Conservation (phyloP, 2,329 filamentous ascomycete species). For the Lecanosticta acicola region DNA sequence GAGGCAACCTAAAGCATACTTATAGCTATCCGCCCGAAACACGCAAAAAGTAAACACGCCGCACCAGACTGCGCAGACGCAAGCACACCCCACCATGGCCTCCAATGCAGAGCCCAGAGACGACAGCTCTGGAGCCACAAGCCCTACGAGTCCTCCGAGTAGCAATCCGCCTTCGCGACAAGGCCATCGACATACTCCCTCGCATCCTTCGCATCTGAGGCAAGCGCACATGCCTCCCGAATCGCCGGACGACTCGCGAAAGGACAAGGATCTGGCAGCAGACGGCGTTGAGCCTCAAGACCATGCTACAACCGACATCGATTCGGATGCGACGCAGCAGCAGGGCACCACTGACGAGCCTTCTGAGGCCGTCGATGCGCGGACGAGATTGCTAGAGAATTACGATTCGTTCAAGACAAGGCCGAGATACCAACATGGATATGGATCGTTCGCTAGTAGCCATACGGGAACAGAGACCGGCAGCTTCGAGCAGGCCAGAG, state of each 20-base stretch:
- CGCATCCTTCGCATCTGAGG: constrained; percentile 33
- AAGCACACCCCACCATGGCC: neutral
- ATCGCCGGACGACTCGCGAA: constrained; percentile 38
- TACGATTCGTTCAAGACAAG: constrained; percentile 24
- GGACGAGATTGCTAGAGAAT: constrained; percentile 33
- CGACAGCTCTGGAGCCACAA: constrained; percentile 4
- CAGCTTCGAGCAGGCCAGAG: constrained; percentile 29
- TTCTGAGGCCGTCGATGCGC: constrained; percentile 32
- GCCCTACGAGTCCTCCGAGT: constrained; percentile 11
- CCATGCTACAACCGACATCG: constrained; percentile 29
- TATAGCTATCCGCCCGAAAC: neutral
- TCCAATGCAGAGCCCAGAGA: neutral
- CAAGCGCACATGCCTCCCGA: constrained; percentile 40
- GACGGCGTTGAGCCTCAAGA: constrained; percentile 34
- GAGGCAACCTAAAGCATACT: too few species aligned
- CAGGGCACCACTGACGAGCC: constrained; percentile 22
- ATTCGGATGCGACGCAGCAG: constrained; percentile 7
- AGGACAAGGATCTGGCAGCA: constrained; percentile 17
- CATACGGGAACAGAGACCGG: constrained; percentile 13
- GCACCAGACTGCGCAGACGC: neutral
- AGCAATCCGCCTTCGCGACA: constrained; percentile 7
- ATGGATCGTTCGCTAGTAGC: constrained; percentile 40
- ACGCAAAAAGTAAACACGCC: constrained; percentile 2
- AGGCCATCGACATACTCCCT: constrained; percentile 24
- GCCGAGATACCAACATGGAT: constrained; percentile 48